phyloP scores from a whole-genome alignment of 2,329 filamentous ascomycete species.

The Trichoderma polysporum region DNA sequence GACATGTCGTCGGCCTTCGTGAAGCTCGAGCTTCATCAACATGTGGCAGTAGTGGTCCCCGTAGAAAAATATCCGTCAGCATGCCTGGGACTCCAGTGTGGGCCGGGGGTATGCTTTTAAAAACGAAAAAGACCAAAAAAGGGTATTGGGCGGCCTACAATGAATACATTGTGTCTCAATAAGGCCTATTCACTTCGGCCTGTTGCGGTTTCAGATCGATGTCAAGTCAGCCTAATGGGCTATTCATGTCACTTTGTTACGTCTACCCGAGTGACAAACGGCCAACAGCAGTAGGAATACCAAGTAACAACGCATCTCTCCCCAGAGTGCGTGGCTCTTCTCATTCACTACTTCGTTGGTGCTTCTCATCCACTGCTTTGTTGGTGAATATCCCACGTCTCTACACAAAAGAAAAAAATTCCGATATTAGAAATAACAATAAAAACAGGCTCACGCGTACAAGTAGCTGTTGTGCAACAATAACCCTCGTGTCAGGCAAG shows the following conservation, averaged over 20 bases:
- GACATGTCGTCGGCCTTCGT: constrained; percentile 3
- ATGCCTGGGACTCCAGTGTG: background rate
- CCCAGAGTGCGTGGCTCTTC: background rate
- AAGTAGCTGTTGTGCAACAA: background rate
- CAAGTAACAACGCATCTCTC: background rate
- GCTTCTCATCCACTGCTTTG: background rate
- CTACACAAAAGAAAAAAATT: background rate
- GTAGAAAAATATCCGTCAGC: background rate
- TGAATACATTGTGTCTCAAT: background rate
- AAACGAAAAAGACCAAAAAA: background rate
- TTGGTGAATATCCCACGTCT: background rate
- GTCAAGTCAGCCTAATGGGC: constrained; percentile 3
- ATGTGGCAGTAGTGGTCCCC: constrained; percentile 1
- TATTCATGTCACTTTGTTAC: background rate
- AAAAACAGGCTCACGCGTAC: background rate
- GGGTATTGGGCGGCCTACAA: constrained; percentile 1
- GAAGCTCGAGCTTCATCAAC: background rate
- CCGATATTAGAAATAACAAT: background rate
- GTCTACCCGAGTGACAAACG: background rate
- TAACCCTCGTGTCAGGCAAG: background rate
- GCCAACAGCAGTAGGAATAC: background rate
- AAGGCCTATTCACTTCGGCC: background rate
- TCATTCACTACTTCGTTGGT: background rate
- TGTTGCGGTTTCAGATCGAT: background rate
- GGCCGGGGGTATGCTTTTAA: background rate